Conservation (phyloP, 2,329 filamentous ascomycete species). For the Myriangium duriaei region DNA sequence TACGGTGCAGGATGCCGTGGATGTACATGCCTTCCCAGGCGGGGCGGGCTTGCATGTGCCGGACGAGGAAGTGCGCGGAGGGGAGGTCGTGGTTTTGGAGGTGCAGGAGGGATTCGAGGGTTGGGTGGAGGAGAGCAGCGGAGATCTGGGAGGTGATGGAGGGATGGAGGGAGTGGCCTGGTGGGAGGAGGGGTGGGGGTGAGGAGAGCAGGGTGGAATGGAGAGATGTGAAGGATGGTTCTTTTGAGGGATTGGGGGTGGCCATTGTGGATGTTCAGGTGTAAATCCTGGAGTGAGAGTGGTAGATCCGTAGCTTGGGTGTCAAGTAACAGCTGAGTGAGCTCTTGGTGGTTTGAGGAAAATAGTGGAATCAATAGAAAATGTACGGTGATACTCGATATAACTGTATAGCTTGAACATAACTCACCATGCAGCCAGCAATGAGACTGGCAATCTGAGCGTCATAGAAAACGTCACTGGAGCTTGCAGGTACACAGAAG, state of each 20-base stretch:
- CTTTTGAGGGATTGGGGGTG: too few species aligned
- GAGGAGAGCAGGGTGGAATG: constrained; percentile 19
- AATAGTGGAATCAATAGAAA: too few species aligned
- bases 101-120: constrained; percentile 39
- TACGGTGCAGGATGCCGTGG: constrained; percentile 38
- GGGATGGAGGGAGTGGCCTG: constrained; percentile 16
- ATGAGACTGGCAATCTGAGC: neutral
- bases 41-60: constrained; percentile 39
- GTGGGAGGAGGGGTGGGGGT: constrained; percentile 19
- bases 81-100: constrained; percentile 40
- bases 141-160: constrained; percentile 19
- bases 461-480: neutral
- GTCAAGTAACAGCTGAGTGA: neutral
- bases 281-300: too few species aligned
- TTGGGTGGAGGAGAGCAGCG: constrained; percentile 17
- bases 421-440: neutral
- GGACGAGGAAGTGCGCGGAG: constrained; percentile 39
- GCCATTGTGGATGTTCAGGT: too few species aligned
- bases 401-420: neutral
- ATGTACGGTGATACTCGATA: too few species aligned
- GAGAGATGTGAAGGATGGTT: constrained; percentile 20
- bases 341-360: neutral
- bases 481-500: neutral
- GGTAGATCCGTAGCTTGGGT: too few species aligned
- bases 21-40: constrained; percentile 40